A percentile compares a stretch with the other conserved stretches of the same genome.
Evolutionary conservation across 257 asterid genomes (phyloP).

Genomic region (Solanum corneliomulleri): DNA sequence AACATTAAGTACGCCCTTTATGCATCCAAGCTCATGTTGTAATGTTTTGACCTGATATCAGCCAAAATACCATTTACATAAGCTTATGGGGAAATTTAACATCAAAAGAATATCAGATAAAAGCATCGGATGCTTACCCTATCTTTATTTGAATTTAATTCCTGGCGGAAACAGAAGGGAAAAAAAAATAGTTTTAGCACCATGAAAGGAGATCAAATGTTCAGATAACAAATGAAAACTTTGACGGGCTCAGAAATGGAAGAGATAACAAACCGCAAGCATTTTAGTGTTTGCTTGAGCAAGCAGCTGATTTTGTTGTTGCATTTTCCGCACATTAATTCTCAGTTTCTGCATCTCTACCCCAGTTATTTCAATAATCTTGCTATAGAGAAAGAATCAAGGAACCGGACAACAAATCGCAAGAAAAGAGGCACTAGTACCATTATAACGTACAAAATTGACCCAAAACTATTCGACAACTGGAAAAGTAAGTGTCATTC

Average conservation of each 20-base stretch:
- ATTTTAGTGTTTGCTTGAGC: slow-evolving; percentile 46
- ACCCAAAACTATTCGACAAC: not conserved
- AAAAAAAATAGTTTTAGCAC: not conserved
- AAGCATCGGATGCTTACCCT: slow-evolving; percentile 29
- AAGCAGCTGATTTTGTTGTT: slow-evolving; percentile 54
- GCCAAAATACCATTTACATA: not conserved
- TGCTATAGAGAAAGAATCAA: slow-evolving; percentile 22
- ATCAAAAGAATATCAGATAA: not conserved
- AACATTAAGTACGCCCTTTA: slow-evolving; percentile 40
- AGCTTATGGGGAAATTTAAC: not conserved
- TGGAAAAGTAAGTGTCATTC: not conserved
- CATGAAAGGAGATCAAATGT: not conserved
- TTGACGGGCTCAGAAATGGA: not conserved
- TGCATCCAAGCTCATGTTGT: slow-evolving; percentile 64
- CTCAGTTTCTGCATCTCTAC: slow-evolving; percentile 48
- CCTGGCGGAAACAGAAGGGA: slow-evolving; percentile 34
- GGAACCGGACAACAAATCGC: not conserved
- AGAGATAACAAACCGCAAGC: slow-evolving; percentile 35
- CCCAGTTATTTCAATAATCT: slow-evolving; percentile 53
- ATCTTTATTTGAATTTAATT: slow-evolving; percentile 55
- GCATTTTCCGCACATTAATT: slow-evolving; percentile 41
- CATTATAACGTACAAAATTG: not conserved
- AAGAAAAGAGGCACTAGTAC: not conserved
- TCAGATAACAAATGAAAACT: not conserved
- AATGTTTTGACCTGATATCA: slow-evolving; percentile 45